A percentile compares a stretch with the other conserved stretches of the same genome.
These are phyloP conservation scores for Pichia inconspicua DNA, from an alignment of 1,139 yeast genomes.

Conservation along the genomic window DNA sequence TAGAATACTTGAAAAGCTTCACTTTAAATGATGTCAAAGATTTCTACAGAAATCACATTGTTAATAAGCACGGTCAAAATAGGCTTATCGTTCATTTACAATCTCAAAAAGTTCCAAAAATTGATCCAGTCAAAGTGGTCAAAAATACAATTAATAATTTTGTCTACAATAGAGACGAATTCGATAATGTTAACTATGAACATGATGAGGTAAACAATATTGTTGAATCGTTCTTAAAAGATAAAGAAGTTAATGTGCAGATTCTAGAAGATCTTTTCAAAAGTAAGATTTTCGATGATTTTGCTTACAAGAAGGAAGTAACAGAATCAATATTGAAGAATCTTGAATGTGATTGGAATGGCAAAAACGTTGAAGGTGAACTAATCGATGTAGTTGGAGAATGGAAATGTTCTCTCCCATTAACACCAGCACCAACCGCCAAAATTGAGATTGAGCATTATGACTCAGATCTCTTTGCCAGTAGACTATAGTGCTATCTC, in stretches of 20 bases:
- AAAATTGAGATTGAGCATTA: slow-evolving; percentile 18
- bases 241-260: slow-evolving; percentile 8
- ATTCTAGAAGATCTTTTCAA: slow-evolving; percentile 11
- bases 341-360: slow-evolving; percentile 14
- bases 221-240: slow-evolving; percentile 14
- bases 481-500: slow-evolving; percentile 18
- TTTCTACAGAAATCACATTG: slow-evolving; percentile 44
- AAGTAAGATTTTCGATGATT: slow-evolving; percentile 15
- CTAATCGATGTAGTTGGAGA: slow-evolving; percentile 32
- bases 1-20: slow-evolving; percentile 44
- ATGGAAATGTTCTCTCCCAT: slow-evolving; percentile 36
- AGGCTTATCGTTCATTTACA: slow-evolving; percentile 61
- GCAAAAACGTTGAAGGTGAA: slow-evolving; percentile 16
- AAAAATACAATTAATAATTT: slow-evolving; percentile 25
- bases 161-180: slow-evolving; percentile 21
- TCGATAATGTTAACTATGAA: slow-evolving; percentile 22
- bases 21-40: slow-evolving; percentile 50
- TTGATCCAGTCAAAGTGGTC: slow-evolving; percentile 15
- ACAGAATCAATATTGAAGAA: slow-evolving; percentile 13
- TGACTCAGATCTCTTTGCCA: slow-evolving; percentile 17
- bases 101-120: slow-evolving; percentile 41
- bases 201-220: slow-evolving; percentile 20
- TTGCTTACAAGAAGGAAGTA: slow-evolving; percentile 17
- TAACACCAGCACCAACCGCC: slow-evolving; percentile 41
- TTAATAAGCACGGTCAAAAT: slow-evolving; percentile 32